These are phyloP conservation scores for Quercus wislizeni DNA, from an alignment of 306 rosid genomes.

Conservation along the genomic window DNA sequence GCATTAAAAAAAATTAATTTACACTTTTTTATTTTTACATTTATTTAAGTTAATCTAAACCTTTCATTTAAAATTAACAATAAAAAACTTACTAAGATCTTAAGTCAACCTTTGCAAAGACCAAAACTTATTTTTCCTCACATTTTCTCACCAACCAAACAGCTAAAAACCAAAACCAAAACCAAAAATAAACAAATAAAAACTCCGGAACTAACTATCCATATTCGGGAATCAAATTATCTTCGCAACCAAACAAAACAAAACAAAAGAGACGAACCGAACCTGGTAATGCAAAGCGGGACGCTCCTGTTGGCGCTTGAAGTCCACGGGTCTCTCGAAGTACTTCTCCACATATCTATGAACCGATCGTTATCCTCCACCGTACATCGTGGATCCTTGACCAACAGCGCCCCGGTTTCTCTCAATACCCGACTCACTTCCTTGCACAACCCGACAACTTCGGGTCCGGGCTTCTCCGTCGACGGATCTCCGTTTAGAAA, in stretches of 20 bases:
- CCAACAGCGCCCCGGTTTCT: constrained; percentile 83
- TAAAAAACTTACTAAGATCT: too few relatives aligned
- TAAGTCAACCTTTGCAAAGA: too few relatives aligned
- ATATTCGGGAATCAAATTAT: neutral
- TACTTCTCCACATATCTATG: constrained; percentile 90
- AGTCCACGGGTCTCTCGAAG: constrained; percentile 56
- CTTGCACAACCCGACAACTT: constrained; percentile 39
- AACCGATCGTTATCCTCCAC: constrained; percentile 85
- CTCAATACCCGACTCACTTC: constrained; percentile 70
- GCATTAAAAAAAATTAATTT: too few relatives aligned
- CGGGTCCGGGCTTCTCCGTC: constrained; percentile 4
- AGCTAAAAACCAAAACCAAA: too few relatives aligned
- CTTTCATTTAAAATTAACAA: too few relatives aligned
- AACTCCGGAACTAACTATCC: neutral
- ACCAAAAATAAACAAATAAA: too few relatives aligned
- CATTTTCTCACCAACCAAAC: constrained; percentile 13
- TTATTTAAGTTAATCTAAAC: too few relatives aligned
- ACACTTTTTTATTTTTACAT: too few relatives aligned
- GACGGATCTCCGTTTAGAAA: constrained; percentile 11
- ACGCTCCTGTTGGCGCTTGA: constrained; percentile 74
- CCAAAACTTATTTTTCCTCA: neutral
- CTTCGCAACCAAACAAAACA: too few relatives aligned
- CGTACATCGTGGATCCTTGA: constrained; percentile 82
- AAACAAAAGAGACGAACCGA: neutral
- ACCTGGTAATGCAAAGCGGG: constrained; percentile 95